Evolutionary conservation across 768 basidiomycete genomes (phyloP), one percentile per base, ranked within the genome.

Genomic region (Mycena leptocephala): DNA sequence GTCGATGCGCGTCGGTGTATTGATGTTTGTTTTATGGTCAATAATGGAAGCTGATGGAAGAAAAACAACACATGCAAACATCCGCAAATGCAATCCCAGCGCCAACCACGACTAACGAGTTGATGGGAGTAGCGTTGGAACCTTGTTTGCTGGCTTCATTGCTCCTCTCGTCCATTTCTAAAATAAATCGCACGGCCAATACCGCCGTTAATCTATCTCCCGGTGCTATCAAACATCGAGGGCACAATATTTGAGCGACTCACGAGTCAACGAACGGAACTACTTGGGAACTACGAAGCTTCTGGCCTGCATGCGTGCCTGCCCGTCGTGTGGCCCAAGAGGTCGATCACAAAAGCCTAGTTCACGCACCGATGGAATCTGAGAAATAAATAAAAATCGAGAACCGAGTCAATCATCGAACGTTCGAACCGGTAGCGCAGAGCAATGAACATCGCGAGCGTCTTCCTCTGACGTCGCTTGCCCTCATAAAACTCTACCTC

Each of bases 241-340:
- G 32, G 41, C 8, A 48, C 16, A 26, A 48, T 10, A 56, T 51
- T 37, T 6, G 35, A 13, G 7, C 7, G 13, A 6, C 41, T 5
- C 13, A 63, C 61, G 70, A 61, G 26, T 72, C 70, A 28, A 72
- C 70, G 61, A 72, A 63, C 1, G 70, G 70, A 10, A 62, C n/a
- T n/a, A n/a, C n/a, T n/a, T n/a, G n/a, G n/a, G n/a, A n/a, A n/a
- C 18, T 2, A 72, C 63, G 39, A 72, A 63, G 24, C 37, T 72
- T n/a, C 70, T 39, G 13, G 58, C 70, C 14, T 72, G 70, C 0
- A 10, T 16, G 10, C 70, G 70, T 1, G 70, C 70, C 70, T 72
- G 33, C 24, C 10, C 35, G 5, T 20, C 35, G 30, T 26, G n/a
- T 6, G 41, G 37, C 2, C 18, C 28, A 41, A 10, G 5, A 22